Evolutionary conservation across 2,329 filamentous ascomycete genomes (phyloP).

Genomic region (Cladobotryum protrusum): DNA sequence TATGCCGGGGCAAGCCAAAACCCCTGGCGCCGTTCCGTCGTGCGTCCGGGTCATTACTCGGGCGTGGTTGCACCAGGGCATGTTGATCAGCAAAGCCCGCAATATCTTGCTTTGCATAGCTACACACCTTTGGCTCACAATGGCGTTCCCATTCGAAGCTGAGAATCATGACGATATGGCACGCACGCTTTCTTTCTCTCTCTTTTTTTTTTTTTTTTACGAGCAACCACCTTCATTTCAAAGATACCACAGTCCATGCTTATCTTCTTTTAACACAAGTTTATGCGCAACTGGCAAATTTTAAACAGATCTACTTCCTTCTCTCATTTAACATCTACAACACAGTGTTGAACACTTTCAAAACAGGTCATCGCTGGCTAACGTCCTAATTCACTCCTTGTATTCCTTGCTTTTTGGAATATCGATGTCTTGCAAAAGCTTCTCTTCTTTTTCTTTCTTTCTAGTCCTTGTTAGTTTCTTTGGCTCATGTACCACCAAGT

Average conservation of each 20-base stretch:
- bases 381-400: no score
- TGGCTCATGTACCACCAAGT: no score
- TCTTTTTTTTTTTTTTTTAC: neutral
- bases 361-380: no score
- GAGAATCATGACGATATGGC: neutral
- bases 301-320: no score
- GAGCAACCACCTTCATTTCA: neutral
- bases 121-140: slow-evolving; percentile 54
- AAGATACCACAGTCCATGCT: neutral
- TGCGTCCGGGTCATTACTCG: slow-evolving; percentile 30
- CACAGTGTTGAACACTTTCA: no score
- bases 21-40: slow-evolving; percentile 25
- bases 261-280: no score
- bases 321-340: no score
- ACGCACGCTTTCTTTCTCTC: neutral
- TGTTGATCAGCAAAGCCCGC: slow-evolving; percentile 16
- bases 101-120: slow-evolving; percentile 50
- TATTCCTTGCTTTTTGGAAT: no score
- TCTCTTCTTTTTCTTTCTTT: no score
- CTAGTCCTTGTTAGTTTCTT: no score
- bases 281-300: no score
- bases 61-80: slow-evolving; percentile 28
- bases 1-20: neutral
- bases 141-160: slow-evolving; percentile 51
- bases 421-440: no score